Conservation (phyloP, 192 early-diverging fungal species). For the Cetraspora pellucida region DNA sequence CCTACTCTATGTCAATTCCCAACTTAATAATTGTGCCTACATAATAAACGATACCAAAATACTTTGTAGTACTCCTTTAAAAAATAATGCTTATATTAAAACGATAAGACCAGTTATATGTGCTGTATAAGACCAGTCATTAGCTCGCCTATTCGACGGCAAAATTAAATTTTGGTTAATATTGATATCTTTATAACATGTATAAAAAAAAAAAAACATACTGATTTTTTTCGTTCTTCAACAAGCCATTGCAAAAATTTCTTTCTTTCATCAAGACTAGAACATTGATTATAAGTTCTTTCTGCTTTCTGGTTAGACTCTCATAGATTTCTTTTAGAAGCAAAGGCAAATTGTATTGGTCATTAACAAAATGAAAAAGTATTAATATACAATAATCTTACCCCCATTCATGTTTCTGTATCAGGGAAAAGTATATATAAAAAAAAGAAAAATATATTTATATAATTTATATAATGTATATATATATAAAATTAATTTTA, state of each 20-base stretch:
- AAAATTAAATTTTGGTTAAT: constrained; percentile 17
- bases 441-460: too few species aligned
- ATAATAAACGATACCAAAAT: neutral
- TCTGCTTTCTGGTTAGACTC: constrained; percentile 15
- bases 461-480: too few species aligned
- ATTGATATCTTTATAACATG: constrained; percentile 13
- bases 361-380: neutral
- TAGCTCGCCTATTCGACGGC: constrained; percentile 11
- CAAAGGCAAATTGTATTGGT: constrained; percentile 5
- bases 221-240: constrained; percentile 9
- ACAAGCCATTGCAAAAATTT: too few species aligned
- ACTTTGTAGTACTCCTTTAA: too few species aligned
- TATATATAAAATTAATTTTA: too few species aligned
- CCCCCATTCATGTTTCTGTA: neutral
- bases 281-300: neutral
- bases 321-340: neutral
- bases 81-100: constrained; percentile 8
- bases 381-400: constrained; percentile 12
- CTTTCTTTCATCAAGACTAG: neutral
- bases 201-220: constrained; percentile 9
- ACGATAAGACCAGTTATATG: constrained; percentile 7
- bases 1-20: neutral
- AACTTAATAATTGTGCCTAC: neutral
- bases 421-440: too few species aligned
- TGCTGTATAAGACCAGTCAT: constrained; percentile 7